A percentile compares a stretch with the other conserved stretches of the same genome.
phyloP scores from a whole-genome alignment of 2,329 filamentous ascomycete species.

The Pseudocercospora vitis region DNA sequence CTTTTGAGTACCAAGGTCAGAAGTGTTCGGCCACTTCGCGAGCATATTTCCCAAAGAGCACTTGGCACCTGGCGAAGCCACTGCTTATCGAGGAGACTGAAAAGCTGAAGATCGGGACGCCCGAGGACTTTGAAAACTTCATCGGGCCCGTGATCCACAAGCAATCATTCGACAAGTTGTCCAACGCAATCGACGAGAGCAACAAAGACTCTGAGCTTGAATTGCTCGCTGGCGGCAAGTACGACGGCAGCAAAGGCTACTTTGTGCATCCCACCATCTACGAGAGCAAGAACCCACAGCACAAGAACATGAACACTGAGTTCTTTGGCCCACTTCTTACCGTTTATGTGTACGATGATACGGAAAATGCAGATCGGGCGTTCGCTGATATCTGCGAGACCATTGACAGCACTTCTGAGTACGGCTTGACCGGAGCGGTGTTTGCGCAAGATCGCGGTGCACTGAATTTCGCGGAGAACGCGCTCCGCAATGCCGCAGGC shows the following conservation, averaged over 20 bases:
- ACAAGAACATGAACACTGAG: conserved; percentile 73
- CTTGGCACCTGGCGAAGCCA: conserved; percentile 70
- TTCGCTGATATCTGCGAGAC: conserved; percentile 62
- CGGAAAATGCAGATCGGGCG: conserved; percentile 45
- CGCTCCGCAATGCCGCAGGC: conserved; percentile 69
- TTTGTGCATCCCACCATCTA: conserved; percentile 85
- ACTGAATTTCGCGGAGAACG: conserved; percentile 68
- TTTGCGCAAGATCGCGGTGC: conserved; percentile 69
- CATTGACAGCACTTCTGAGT: conserved; percentile 72
- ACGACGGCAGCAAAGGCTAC: conserved; percentile 77
- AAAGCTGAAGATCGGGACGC: conserved; percentile 68
- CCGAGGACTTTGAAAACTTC: conserved; percentile 73
- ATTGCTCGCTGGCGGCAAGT: conserved; percentile 71
- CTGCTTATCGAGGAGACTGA: conserved; percentile 67
- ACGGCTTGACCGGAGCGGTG: conserved; percentile 73
- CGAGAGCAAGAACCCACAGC: conserved; percentile 68
- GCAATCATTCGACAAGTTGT: conserved; percentile 76
- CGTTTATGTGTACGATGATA: conserved; percentile 75
- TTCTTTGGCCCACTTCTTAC: conserved; percentile 79
- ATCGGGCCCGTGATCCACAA: conserved; percentile 85
- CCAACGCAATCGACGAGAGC: conserved; percentile 74
- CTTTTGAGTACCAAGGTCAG: conserved; percentile 88
- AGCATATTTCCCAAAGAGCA: conserved; percentile 72
- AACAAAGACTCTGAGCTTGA: conserved; percentile 72
- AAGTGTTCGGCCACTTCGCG: conserved; percentile 87